Conservation (phyloP, 73 alveolate genomes). For the Symbiodinium natans region DNA sequence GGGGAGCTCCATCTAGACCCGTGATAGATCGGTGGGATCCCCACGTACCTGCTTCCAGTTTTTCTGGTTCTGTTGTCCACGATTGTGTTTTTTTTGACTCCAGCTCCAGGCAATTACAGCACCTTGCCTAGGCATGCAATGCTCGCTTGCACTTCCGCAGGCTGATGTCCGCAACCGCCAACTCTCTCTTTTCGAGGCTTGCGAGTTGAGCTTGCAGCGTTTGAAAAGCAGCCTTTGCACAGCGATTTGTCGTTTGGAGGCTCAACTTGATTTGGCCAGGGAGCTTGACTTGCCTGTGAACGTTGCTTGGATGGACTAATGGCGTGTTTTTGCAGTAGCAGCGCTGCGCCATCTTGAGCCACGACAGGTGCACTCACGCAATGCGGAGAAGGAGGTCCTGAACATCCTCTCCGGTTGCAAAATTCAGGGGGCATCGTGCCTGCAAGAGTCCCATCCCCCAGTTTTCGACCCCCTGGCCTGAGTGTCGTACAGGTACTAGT, state of each 20-base stretch:
- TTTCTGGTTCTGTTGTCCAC: too few species aligned
- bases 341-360: neutral
- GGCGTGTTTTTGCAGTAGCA: neutral
- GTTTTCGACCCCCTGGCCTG: neutral
- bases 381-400: constrained; percentile 20
- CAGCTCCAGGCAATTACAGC: too few species aligned
- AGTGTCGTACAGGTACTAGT: too few species aligned
- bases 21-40: too few species aligned
- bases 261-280: constrained; percentile 10
- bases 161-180: neutral
- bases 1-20: too few species aligned
- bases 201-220: too few species aligned
- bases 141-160: neutral
- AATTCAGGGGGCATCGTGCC: neutral
- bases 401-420: neutral
- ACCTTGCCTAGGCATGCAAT: too few species aligned
- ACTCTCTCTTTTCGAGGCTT: neutral
- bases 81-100: too few species aligned
- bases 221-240: too few species aligned
- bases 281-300: constrained; percentile 35
- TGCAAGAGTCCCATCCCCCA: neutral
- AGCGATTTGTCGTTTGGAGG: too few species aligned
- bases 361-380: constrained; percentile 48
- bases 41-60: too few species aligned
- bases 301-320: neutral